Base-by-base conservation (phyloP, 2,329 filamentous ascomycete species). In the Epichloe hybrida region DNA sequence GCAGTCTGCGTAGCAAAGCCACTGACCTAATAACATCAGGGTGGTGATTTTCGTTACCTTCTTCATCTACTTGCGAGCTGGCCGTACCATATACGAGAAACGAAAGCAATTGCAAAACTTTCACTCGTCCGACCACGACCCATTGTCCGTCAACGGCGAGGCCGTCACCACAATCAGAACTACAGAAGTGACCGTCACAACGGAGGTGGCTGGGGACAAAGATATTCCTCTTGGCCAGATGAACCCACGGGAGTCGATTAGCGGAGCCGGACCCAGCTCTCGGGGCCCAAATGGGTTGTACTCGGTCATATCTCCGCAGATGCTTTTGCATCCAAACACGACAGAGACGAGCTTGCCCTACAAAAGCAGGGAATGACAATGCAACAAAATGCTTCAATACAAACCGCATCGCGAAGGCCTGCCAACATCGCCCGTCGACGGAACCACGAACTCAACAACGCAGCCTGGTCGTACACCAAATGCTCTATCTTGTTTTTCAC, bases 401-500 rank as follows among this genome's bases (percentile, higher is more conserved):
- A 54, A 41, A 40, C 52, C 49, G 52, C 54, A 53, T 56, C 55
- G 49, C 52, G 54, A 54, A 56, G 51, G 52, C 55, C 50, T 53
- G 62, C 50, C 53, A 66, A 52, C 54, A 58, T 54, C 51, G 62
- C 54, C 52, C 67, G 61, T 53, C 66, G 58, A 58, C 68, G 59
- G 54, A 69, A 70, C 37, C 69, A 74, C 51, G 77, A 80, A 51
- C 70, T 79, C 20, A 81, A 76, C 61, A 81, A 74, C 37, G 82
- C 82, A 3, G 78, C 81, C 1, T 83, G 79, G 79, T 75, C 77
- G 1, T 87, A 87, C 61, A 79, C 82, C 51, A 84, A 84, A 58
- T 84, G 83, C 45, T 76, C 84, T 0, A 70, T 86, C 31, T 72
- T 87, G 8, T 86, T 87, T 72, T 87, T 87, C 65, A 73, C 80